Evolutionary conservation across 352 stramenopile species (phyloP).

Genomic region (Aphanomyces stellatus): DNA sequence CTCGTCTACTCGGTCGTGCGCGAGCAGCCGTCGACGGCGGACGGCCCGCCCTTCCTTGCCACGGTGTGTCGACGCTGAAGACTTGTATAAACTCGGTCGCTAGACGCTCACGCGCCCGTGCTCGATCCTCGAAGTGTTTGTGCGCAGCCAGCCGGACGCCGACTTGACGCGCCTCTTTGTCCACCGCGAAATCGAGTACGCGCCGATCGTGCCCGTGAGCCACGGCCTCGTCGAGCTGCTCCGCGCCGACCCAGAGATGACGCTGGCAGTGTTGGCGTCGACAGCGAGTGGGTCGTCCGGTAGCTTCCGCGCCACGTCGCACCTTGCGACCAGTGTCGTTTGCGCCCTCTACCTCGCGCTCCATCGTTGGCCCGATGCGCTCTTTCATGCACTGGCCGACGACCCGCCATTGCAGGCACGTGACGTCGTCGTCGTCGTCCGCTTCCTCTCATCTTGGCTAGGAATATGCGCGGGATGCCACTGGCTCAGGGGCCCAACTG

Average conservation of each 20-base stretch:
- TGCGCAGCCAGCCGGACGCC: background rate
- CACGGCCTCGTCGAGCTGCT: background rate
- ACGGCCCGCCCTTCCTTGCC: too few species aligned
- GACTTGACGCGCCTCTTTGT: slow-evolving; percentile 1
- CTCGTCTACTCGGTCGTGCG: slow-evolving; percentile 11
- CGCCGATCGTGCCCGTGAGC: background rate
- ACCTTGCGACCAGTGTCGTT: background rate
- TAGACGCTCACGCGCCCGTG: slow-evolving; percentile 18
- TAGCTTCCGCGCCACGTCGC: slow-evolving; percentile 3
- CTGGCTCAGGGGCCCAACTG: background rate
- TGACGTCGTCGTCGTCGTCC: background rate
- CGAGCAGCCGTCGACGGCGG: background rate
- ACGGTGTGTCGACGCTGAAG: too few species aligned
- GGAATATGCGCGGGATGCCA: slow-evolving; percentile 12
- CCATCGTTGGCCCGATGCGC: slow-evolving; percentile 9
- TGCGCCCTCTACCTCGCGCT: background rate
- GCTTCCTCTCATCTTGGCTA: background rate
- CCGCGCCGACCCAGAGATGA: background rate
- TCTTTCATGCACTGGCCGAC: background rate
- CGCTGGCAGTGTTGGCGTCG: background rate
- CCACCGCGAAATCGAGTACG: background rate
- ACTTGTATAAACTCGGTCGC: too few species aligned
- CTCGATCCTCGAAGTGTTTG: slow-evolving; percentile 1
- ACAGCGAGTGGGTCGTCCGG: background rate
- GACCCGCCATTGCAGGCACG: slow-evolving; percentile 8